Conservation (phyloP, 2,329 filamentous ascomycete species). For the Cryphonectria nitschkei region DNA sequence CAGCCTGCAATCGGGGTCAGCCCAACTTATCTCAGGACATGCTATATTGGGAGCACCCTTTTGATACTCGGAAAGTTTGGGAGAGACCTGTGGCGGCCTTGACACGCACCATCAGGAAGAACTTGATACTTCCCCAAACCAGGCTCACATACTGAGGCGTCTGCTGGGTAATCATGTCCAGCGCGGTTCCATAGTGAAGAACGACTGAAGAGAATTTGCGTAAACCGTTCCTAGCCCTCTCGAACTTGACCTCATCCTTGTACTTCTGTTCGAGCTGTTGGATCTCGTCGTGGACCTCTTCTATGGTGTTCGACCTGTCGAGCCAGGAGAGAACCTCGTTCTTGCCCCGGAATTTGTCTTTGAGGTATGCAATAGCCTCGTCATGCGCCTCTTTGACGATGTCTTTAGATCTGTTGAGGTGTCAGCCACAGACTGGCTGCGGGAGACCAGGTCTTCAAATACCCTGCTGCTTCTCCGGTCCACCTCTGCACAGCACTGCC, state of each 20-base stretch:
- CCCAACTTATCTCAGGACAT: not conserved
- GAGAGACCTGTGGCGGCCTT: not conserved
- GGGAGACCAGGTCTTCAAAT: not conserved
- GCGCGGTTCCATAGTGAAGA: not conserved
- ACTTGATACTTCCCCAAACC: conserved; percentile 5
- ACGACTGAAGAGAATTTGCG: conserved; percentile 3
- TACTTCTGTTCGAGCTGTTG: not conserved
- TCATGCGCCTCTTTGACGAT: conserved; percentile 6
- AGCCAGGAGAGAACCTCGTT: not conserved
- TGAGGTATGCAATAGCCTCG: not conserved
- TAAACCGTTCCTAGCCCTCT: not conserved
- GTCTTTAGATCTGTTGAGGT: not conserved
- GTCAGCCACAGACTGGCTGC: not conserved
- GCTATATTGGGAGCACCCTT: not conserved
- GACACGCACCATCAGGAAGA: conserved; percentile 4
- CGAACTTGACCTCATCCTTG: not conserved
- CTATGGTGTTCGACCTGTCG: not conserved
- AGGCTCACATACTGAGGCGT: conserved; percentile 9
- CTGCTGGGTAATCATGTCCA: conserved; percentile 1
- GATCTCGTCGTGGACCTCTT: not conserved
- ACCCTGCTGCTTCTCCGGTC: not conserved
- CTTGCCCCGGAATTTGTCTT: not conserved
- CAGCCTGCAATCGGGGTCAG: not conserved
- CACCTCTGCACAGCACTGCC: not conserved
- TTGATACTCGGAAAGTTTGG: too few species aligned